Evolutionary conservation across 371 early-diverging fungal species (phyloP).

Genomic region (Syncephalis plumigaleata): DNA sequence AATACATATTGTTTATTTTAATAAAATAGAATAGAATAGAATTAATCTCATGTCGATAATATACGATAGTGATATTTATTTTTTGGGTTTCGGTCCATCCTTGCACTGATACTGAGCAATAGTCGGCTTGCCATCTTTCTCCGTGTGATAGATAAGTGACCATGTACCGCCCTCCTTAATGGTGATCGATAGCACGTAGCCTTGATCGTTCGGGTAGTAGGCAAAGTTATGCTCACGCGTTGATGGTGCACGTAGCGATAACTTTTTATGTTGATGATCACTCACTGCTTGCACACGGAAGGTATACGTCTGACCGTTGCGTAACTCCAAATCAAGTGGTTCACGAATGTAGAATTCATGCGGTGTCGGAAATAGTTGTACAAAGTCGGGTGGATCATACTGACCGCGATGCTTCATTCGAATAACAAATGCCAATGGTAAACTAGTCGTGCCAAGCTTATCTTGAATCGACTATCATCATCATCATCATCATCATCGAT

Average conservation of each 20-base stretch:
- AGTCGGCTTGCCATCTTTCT: neutral
- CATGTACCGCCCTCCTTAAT: neutral
- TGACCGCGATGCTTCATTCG: neutral
- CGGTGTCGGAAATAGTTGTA: neutral
- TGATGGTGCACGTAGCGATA: neutral
- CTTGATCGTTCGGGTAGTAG: neutral
- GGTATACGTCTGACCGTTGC: neutral
- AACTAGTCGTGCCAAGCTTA: no score
- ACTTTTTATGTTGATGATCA: neutral
- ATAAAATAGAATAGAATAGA: no score
- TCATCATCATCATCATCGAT: no score
- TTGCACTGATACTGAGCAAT: slow-evolving; percentile 1
- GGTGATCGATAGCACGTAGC: neutral
- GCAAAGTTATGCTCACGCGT: neutral
- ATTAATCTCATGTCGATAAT: no score
- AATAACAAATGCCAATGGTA: neutral
- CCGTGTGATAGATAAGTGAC: neutral
- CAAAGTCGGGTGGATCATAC: neutral
- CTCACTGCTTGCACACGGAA: neutral
- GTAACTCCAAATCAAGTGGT: neutral
- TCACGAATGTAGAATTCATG: neutral
- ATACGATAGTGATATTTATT: no score
- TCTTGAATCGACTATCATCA: no score
- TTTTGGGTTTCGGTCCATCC: no score
- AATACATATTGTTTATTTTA: no score